Conservation (phyloP, 2,329 filamentous ascomycete species). For the Orbilia ellipsospora region DNA sequence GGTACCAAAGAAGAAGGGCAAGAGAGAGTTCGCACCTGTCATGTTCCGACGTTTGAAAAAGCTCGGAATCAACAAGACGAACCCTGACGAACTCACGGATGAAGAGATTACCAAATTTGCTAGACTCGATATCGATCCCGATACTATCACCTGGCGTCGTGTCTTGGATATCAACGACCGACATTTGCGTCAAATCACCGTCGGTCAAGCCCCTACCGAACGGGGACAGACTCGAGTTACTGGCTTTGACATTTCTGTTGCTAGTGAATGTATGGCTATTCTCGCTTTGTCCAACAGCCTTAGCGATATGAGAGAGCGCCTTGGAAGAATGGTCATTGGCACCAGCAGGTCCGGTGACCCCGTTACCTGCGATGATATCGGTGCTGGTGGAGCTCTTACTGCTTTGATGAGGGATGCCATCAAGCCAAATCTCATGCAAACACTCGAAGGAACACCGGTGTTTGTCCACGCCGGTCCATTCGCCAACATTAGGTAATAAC, state of each 20-base stretch:
- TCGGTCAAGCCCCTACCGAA: constrained; percentile 89
- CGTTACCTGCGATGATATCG: constrained; percentile 95
- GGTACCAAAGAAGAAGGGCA: constrained; percentile 89
- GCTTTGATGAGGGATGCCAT: constrained; percentile 98
- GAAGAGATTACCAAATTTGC: constrained; percentile 90
- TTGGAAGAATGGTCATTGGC: constrained; percentile 95
- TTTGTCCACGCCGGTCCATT: constrained; percentile 98
- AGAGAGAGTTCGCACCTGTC: constrained; percentile 84
- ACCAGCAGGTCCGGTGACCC: constrained; percentile 86
- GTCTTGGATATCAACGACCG: constrained; percentile 98
- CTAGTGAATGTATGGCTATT: constrained; percentile 98
- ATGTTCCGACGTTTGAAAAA: constrained; percentile 96
- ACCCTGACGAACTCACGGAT: constrained; percentile 87
- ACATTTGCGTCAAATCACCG: constrained; percentile 86
- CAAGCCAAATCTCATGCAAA: constrained; percentile 99
- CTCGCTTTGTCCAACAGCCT: constrained; percentile 90
- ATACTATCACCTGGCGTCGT: constrained; percentile 96
- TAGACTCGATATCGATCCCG: constrained; percentile 94
- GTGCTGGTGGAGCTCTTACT: constrained; percentile 88
- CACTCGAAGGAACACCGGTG: constrained; percentile 93
- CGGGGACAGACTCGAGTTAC: constrained; percentile 89
- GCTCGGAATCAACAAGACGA: constrained; percentile 93
- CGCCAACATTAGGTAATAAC: constrained; percentile 77
- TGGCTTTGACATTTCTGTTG: constrained; percentile 97
- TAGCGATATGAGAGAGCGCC: constrained; percentile 87